These are phyloP conservation scores for Alternaria tenuissima DNA, from an alignment of 2,329 filamentous ascomycete genomes.

Conservation along the genomic window DNA sequence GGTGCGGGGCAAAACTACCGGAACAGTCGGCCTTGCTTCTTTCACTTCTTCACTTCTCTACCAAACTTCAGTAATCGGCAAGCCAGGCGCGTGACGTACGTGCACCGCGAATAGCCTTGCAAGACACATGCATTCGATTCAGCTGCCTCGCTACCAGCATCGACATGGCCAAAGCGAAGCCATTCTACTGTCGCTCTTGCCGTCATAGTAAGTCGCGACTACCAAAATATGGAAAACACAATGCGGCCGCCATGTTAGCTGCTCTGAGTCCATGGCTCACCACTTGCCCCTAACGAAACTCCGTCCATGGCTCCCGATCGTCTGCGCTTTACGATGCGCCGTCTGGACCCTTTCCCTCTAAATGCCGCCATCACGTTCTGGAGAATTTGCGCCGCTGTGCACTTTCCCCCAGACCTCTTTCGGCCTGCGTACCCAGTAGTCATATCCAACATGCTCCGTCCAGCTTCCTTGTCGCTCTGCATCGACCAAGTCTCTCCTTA, in stretches of 20 bases:
- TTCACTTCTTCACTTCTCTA: neutral
- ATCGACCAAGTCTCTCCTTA: conserved; percentile 38
- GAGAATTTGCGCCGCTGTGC: conserved; percentile 22
- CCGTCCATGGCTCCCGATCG: conserved; percentile 14
- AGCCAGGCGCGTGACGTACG: neutral
- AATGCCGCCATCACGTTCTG: conserved; percentile 10
- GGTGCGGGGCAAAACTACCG: conserved; percentile 24
- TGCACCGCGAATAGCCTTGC: neutral
- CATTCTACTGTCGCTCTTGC: conserved; percentile 7
- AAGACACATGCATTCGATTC: neutral
- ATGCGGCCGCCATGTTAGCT: conserved; percentile 17
- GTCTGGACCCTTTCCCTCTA: conserved; percentile 29
- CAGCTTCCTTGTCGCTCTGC: conserved; percentile 18
- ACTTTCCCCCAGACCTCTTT: conserved; percentile 28
- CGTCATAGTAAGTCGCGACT: conserved; percentile 20
- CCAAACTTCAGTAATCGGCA: neutral
- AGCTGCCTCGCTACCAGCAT: neutral
- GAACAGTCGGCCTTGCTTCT: conserved; percentile 2
- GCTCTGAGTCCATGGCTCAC: conserved; percentile 8
- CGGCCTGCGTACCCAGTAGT: conserved; percentile 24
- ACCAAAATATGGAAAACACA: conserved; percentile 13
- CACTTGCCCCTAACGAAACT: conserved; percentile 6
- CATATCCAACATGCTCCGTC: conserved; percentile 19
- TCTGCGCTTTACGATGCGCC: conserved; percentile 27
- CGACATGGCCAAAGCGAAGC: neutral